A percentile compares a stretch with the other conserved stretches of the same genome.
phyloP scores from a whole-genome alignment of 495 filamentous ascomycete species.

The Oidiodendron maius region DNA sequence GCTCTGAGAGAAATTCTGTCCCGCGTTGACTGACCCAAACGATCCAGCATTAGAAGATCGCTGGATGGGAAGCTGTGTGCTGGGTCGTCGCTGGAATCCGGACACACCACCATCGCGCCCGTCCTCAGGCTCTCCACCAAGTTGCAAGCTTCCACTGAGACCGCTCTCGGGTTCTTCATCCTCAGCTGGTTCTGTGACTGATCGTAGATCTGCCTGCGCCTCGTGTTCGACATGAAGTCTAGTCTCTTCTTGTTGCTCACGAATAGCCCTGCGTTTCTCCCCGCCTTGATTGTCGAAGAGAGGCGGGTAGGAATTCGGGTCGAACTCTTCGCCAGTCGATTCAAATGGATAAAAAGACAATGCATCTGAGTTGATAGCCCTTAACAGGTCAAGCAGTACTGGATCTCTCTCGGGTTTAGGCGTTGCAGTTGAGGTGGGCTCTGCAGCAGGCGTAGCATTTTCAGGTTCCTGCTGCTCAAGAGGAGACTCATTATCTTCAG shows the following conservation, averaged over 20 bases:
- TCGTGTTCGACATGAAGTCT: slow-evolving; percentile 57
- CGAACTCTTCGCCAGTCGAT: neutral
- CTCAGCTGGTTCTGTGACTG: slow-evolving; percentile 28
- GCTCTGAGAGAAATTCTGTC: slow-evolving; percentile 46
- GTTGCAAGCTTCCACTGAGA: slow-evolving; percentile 70
- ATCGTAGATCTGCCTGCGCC: slow-evolving; percentile 35
- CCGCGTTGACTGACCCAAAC: slow-evolving; percentile 45
- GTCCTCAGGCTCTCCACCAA: slow-evolving; percentile 89
- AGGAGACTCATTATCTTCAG: slow-evolving; percentile 23
- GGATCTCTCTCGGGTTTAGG: slow-evolving; percentile 18
- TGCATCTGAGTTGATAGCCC: slow-evolving; percentile 13
- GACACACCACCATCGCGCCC: slow-evolving; percentile 41
- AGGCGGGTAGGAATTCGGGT: slow-evolving; percentile 41
- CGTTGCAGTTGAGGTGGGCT: slow-evolving; percentile 22
- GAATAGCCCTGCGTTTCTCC: slow-evolving; percentile 64
- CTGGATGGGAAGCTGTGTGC: slow-evolving; percentile 71
- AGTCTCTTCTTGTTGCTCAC: slow-evolving; percentile 62
- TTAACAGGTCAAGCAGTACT: slow-evolving; percentile 14
- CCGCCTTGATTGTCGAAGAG: slow-evolving; percentile 78
- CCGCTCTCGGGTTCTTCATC: slow-evolving; percentile 54
- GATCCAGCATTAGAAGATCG: slow-evolving; percentile 45
- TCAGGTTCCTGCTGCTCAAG: slow-evolving; percentile 26
- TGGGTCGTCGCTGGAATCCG: slow-evolving; percentile 41
- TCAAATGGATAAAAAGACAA: slow-evolving; percentile 4
- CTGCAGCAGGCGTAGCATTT: slow-evolving; percentile 10